Conservation (phyloP, 768 basidiomycete species). For the Tulasnella sp. region DNA sequence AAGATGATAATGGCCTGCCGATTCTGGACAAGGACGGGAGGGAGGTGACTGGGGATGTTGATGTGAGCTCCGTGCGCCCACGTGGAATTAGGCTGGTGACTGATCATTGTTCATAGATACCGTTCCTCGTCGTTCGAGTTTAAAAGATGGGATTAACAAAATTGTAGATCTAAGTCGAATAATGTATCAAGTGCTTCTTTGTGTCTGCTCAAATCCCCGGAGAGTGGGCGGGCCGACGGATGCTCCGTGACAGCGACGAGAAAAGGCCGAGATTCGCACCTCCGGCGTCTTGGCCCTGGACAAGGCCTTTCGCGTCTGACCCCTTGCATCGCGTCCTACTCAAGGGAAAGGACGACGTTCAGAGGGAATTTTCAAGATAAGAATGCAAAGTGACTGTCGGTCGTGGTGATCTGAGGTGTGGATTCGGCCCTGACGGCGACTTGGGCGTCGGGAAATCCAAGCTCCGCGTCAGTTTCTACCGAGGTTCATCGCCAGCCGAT, state of each 20-base stretch:
- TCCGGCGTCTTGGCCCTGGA: not conserved
- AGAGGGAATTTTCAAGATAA: not conserved
- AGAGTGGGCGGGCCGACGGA: not conserved
- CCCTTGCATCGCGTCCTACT: not conserved
- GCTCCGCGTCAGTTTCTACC: not conserved
- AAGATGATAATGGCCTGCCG: not conserved
- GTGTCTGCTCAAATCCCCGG: not conserved
- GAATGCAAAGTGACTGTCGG: not conserved
- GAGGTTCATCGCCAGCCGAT: not conserved
- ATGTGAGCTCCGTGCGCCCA: conserved; percentile 37
- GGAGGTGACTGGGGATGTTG: conserved; percentile 70
- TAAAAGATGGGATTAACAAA: not conserved
- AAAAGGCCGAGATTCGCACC: not conserved
- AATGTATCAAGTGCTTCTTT: not conserved
- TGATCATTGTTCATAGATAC: conserved; percentile 40
- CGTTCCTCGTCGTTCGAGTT: conserved; percentile 57
- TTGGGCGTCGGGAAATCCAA: not conserved
- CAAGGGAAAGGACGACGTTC: not conserved
- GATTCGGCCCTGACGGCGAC: not conserved
- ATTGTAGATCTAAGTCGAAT: not conserved
- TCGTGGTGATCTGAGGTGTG: not conserved
- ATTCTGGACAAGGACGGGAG: conserved; percentile 52
- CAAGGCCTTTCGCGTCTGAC: not conserved
- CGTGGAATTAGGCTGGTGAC: not conserved
- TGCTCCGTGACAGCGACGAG: not conserved